Base-by-base conservation (phyloP, 176 grass and related monocot species). In the Tillandsia leiboldiana region DNA sequence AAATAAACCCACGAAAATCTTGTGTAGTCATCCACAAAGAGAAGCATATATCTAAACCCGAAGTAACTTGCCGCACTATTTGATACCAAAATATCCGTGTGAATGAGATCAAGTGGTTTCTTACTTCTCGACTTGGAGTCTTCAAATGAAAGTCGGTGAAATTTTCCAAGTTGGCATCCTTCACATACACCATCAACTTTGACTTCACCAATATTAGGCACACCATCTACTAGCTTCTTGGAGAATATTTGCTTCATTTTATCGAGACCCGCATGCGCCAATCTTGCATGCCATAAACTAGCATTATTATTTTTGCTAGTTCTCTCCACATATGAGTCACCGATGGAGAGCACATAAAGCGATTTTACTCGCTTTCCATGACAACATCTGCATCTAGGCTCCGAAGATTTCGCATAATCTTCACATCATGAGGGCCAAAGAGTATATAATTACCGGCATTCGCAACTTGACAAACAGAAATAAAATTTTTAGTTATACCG, bases 81-180 rank as follows among this genome's bases (percentile, higher is more conserved):
- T 67, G 64, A 9, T 48, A 2, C 64, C 13, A 67, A 13, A 9
- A 67, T 33, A 48, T 67, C 28, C 23, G 3, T 67, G 6, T 67
- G 64, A 67, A 49, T 48, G 8, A 67, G 64, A 13, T 67, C 20
- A 2, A 67, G 12, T 13, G 1, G 12, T 12, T 2, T 14, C 3
- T 67, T 48, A 15, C 64, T 12, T 48, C 0, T 48, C 12, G 64
- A 67, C 3, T 12, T 42, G 6, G 33, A 68, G 12, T 14, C 48
- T n/a, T 49, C 47, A 50, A 68, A 68, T 26, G 47, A 3, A 49
- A 68, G 66, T 1, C 10, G 10, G 20, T 49, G 13, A 17, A n/a
- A 12, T 15, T 68, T 68, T 15, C 12, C 17, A 50, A n/a, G 13
- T 50, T 68, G 65, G 42, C 65, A 68, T 3, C 66, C 66, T 68